A percentile compares a stretch with the other conserved stretches of the same genome.
phyloP scores from a whole-genome alignment of 495 filamentous ascomycete genomes.

The Neurospora sp. region DNA sequence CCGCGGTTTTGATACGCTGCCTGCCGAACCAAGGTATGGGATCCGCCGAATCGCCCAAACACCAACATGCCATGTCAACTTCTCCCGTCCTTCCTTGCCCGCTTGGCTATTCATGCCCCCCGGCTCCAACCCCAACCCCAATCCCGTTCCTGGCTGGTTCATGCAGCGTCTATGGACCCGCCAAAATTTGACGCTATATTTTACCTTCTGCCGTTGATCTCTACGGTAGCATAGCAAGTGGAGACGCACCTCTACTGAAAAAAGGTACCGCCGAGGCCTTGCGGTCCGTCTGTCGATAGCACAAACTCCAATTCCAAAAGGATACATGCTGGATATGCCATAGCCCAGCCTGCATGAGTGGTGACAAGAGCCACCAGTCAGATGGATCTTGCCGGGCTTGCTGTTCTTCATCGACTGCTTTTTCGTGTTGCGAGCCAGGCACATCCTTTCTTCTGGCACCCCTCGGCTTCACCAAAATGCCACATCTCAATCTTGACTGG shows the following conservation, averaged over 20 bases:
- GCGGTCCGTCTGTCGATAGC: conserved; percentile 1
- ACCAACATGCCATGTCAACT: not conserved
- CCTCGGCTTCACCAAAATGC: conserved; percentile 11
- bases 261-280: conserved; percentile 22
- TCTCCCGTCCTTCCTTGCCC: not conserved
- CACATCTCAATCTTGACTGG: conserved; percentile 21
- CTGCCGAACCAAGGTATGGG: conserved; percentile 8
- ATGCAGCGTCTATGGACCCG: conserved; percentile 30
- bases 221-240: conserved; percentile 23
- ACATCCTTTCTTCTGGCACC: conserved; percentile 25
- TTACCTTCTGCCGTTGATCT: conserved; percentile 13
- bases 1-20: conserved; percentile 21
- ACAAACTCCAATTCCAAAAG: conserved; percentile 16
- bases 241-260: conserved; percentile 27
- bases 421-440: conserved; percentile 24
- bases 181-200: conserved; percentile 19
- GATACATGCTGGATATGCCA: conserved; percentile 21
- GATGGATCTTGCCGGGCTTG: conserved; percentile 29
- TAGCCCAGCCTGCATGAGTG: conserved; percentile 41
- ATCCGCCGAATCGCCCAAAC: conserved; percentile 22
- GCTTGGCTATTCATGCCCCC: not conserved
- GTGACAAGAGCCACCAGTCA: conserved; percentile 23
- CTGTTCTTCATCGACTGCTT: conserved; percentile 9
- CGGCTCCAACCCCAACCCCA: not conserved
- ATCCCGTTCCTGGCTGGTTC: conserved; percentile 17